Base-by-base conservation (phyloP, 2,329 filamentous ascomycete genomes). In the Cadophora malorum region DNA sequence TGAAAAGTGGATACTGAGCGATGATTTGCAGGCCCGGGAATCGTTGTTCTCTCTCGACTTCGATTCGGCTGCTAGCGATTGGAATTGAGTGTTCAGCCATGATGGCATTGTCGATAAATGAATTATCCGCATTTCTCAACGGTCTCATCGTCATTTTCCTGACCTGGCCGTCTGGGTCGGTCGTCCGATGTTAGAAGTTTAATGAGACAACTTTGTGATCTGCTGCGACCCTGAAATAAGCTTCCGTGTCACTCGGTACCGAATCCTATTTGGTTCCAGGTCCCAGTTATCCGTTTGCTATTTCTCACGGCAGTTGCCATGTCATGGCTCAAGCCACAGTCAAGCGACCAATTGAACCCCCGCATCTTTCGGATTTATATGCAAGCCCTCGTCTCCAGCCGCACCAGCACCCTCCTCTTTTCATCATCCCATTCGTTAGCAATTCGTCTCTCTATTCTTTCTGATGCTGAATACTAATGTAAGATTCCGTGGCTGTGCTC, bases 21-120 rank as follows among this genome's bases (percentile, higher is more conserved):
- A 35, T 4, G 65, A 64, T 7, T 61, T 56, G 6, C 59, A 69
- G 28, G 60, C 67, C 59, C 41, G 25, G 28, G 64, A 67, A 14
- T 68, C 69, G 16, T 38, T 69, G 45, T 70, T 72, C 25, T 65
- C 63, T 28, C 19, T 69, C 21, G 70, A 67, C 3, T 68, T 70
- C 50, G 67, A 69, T 41, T 47, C 60, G 31, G 12, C 52, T 23
- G 35, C 63, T 25, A 3, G 35, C 58, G 52, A 31, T 12, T 45
- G 56, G 21, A 59, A 55, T 50, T 41, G 21, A 50, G 50, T 12
- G 60, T 63, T 59, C 33, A 23, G 33, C 25, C 41, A 64, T 55
- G 21, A 35, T 56, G 31, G 8, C 9, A 38, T 31, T 16, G 28
- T 55, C 5, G 7, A 55, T 33, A 19, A n/a, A 55, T 21, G 28